phyloP scores from a whole-genome alignment of 2,329 filamentous ascomycete species.

The Aspergillus brunneoviolaceus region DNA sequence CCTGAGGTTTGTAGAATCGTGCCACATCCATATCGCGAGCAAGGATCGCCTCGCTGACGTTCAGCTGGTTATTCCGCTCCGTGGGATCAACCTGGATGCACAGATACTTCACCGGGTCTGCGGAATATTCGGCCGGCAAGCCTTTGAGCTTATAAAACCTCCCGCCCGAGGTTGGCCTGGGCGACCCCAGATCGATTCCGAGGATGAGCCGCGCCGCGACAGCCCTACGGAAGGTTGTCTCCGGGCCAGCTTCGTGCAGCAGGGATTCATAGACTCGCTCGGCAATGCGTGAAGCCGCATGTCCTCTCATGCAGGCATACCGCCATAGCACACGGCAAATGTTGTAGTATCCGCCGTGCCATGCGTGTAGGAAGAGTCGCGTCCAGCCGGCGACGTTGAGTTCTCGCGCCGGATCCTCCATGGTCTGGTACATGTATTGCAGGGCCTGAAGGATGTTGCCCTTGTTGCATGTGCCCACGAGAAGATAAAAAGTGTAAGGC shows the following conservation, averaged over 20 bases:
- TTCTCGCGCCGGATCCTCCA: slow-evolving; percentile 19
- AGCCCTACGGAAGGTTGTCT: slow-evolving; percentile 20
- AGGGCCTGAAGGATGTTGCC: slow-evolving; percentile 26
- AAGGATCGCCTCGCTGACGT: slow-evolving; percentile 28
- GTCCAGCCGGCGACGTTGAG: slow-evolving; percentile 31
- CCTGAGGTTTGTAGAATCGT: slow-evolving; percentile 21
- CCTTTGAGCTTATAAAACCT: slow-evolving; percentile 15
- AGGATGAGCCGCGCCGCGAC: slow-evolving; percentile 36
- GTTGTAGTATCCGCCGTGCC: slow-evolving; percentile 40
- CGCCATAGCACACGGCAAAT: slow-evolving; percentile 49
- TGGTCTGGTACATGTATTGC: slow-evolving; percentile 23
- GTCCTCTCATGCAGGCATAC: slow-evolving; percentile 45
- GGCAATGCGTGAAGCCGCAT: slow-evolving; percentile 33
- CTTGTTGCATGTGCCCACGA: slow-evolving; percentile 28
- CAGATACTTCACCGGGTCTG: slow-evolving; percentile 29
- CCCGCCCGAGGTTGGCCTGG: slow-evolving; percentile 13
- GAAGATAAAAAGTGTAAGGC: slow-evolving; percentile 28
- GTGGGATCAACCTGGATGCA: slow-evolving; percentile 17
- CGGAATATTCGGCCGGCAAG: slow-evolving; percentile 27
- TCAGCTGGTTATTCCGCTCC: slow-evolving; percentile 28
- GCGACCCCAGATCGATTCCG: slow-evolving; percentile 26
- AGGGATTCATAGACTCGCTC: slow-evolving; percentile 33
- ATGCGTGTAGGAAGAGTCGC: slow-evolving; percentile 45
- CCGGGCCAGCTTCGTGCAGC: slow-evolving; percentile 21
- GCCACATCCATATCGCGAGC: slow-evolving; percentile 31